Evolutionary conservation across 2,329 filamentous ascomycete genomes (phyloP).

Genomic region (Cyclaneusma minus): DNA sequence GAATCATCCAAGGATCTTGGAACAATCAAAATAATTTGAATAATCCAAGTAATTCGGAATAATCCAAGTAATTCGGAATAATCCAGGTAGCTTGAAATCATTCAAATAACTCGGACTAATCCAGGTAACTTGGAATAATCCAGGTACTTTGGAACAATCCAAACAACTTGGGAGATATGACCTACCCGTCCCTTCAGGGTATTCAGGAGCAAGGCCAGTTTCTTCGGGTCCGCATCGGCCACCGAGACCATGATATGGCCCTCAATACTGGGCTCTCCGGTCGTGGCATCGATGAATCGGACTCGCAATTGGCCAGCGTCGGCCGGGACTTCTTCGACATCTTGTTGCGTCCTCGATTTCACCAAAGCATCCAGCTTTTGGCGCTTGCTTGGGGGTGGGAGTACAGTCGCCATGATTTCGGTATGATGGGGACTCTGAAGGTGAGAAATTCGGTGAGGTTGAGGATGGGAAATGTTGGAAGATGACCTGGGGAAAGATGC

Average conservation of each 20-base stretch:
- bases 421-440: not conserved
- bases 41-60: too few species aligned
- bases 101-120: too few species aligned
- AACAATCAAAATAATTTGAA: too few species aligned
- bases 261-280: conserved; percentile 52
- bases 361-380: conserved; percentile 65
- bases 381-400: conserved; percentile 77
- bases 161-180: conserved; percentile 6
- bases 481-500: conserved; percentile 4
- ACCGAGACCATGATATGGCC: conserved; percentile 53
- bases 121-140: too few species aligned
- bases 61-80: too few species aligned
- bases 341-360: conserved; percentile 57
- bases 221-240: conserved; percentile 74
- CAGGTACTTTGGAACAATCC: not conserved
- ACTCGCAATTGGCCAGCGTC: conserved; percentile 66
- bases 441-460: conserved; percentile 1
- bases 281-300: conserved; percentile 76
- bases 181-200: conserved; percentile 60
- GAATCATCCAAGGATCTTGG: too few species aligned
- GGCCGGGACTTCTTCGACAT: conserved; percentile 51
- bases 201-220: conserved; percentile 76
- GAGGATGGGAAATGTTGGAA: conserved; percentile 1
- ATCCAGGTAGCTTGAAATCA: too few species aligned
- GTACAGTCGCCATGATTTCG: conserved; percentile 65